These are phyloP conservation scores for Septoria linicola DNA, from an alignment of 2,329 filamentous ascomycete genomes.

Conservation along the genomic window DNA sequence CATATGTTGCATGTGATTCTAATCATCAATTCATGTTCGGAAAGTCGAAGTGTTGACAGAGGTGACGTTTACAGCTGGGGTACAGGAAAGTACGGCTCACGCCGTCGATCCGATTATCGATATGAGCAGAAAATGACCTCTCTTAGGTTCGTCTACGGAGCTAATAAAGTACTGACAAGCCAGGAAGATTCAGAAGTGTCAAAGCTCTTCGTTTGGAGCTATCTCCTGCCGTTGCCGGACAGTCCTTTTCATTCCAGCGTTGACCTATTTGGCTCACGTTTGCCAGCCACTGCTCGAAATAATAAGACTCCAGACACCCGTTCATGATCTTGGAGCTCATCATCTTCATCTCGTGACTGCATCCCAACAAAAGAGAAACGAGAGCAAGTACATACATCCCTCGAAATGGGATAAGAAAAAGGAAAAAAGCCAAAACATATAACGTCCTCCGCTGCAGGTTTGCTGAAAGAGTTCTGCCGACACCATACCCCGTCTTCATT, in stretches of 20 bases:
- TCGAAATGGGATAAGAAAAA: constrained; percentile 1
- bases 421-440: constrained; percentile 17
- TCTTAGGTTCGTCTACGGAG: background rate
- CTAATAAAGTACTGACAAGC: background rate
- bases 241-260: constrained; percentile 2
- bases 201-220: constrained; percentile 19
- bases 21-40: too few species aligned
- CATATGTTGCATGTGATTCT: too few species aligned
- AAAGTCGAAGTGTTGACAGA: background rate
- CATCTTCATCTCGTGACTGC: constrained; percentile 19
- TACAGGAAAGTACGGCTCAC: too few species aligned
- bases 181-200: constrained; percentile 17
- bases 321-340: constrained; percentile 15
- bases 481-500: constrained; percentile 9
- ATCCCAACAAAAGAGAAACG: constrained; percentile 19
- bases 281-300: constrained; percentile 6
- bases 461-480: constrained; percentile 8
- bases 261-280: constrained; percentile 4
- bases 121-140: background rate
- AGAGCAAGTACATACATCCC: constrained; percentile 18
- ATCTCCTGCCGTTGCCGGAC: constrained; percentile 11
- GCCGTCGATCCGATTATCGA: background rate
- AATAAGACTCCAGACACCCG: constrained; percentile 16
- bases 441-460: constrained; percentile 13
- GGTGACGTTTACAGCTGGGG: background rate